Base-by-base conservation (phyloP, 371 early-diverging fungal species). In the Mortierella sp. region DNA sequence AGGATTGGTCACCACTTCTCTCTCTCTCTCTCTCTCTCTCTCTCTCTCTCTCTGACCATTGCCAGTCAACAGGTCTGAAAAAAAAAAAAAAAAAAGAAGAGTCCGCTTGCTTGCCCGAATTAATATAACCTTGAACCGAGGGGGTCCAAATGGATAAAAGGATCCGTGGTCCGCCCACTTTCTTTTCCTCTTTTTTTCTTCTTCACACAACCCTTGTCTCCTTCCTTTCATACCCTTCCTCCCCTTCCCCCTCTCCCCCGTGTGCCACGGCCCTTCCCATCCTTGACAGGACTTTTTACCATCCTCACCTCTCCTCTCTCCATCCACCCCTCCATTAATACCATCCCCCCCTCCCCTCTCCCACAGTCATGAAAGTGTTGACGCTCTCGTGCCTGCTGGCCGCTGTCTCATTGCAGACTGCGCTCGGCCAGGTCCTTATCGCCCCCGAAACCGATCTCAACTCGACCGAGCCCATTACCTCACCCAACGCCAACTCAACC, bases 331-430 rank as follows among this genome's bases (percentile, higher is more conserved):
- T 21, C 26, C 23, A 19, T 23, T 23, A 23, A 18, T n/a, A 25
- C 16, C 14, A 0, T 37, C 15, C 26, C 30, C 51, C 30, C 37
- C 12, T 30, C 19, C 62, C 26, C 23, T 23, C 50, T 28, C 29
- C 29, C 62, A 47, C 60, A n/a, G 61, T 56, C 62, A 77, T 77
- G 79, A 77, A 62, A 59, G 48, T 57, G 2, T 62, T 68, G 50
- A 66, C 72, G 23, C 55, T 77, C 51, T 68, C 79, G 47, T 77
- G 79, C 72, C 69, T 77, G 30, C 16, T 77, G 79, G 79, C 79
- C 29, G 69, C 72, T 0, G 72, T 43, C 47, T 68, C 79, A 14
- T 11, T 77, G 52, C 79, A 77, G 72, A 60, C 79, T n/a, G 63
- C 51, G 5, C 56, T 72, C 28, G 79, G 72, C 14, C 79, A 77